Percentiles rank a stretch among this genome's conserved stretches.
Evolutionary conservation across 176 grass and related monocot genomes (phyloP).

Genomic region (Oryza meyeriana): DNA sequence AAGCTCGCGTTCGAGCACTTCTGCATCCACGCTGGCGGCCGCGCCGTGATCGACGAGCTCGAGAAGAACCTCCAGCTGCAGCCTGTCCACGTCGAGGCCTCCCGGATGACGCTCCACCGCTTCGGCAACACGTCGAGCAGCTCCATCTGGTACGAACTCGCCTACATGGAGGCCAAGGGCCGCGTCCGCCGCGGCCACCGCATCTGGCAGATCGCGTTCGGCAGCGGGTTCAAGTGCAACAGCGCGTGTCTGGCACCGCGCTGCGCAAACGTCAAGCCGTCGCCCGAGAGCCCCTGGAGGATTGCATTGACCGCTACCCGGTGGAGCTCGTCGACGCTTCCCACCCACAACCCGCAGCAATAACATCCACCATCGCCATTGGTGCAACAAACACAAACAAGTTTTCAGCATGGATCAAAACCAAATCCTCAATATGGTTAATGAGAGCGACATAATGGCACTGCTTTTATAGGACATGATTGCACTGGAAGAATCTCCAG

Average conservation of each 20-base stretch:
- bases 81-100: slow-evolving; percentile 77
- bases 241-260: slow-evolving; percentile 79
- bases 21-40: slow-evolving; percentile 89
- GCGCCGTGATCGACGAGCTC: slow-evolving; percentile 86
- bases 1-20: slow-evolving; percentile 95
- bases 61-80: slow-evolving; percentile 89
- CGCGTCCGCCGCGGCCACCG: slow-evolving; percentile 67
- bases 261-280: slow-evolving; percentile 71
- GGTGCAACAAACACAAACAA: neutral
- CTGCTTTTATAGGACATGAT: slow-evolving; percentile 28
- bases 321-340: slow-evolving; percentile 72
- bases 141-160: slow-evolving; percentile 96
- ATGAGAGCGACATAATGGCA: neutral
- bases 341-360: slow-evolving; percentile 39
- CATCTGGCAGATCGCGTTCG: slow-evolving; percentile 95
- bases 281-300: slow-evolving; percentile 57
- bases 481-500: slow-evolving; percentile 28
- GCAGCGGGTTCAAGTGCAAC: slow-evolving; percentile 95
- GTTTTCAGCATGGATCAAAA: slow-evolving; percentile 23
- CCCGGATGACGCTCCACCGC: slow-evolving; percentile 84
- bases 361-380: neutral
- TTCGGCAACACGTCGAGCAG: slow-evolving; percentile 93
- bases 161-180: slow-evolving; percentile 88
- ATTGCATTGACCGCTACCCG: slow-evolving; percentile 76
- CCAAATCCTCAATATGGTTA: slow-evolving; percentile 22